phyloP scores from a whole-genome alignment of 2,329 filamentous ascomycete genomes.

The Dothistroma septosporum region DNA sequence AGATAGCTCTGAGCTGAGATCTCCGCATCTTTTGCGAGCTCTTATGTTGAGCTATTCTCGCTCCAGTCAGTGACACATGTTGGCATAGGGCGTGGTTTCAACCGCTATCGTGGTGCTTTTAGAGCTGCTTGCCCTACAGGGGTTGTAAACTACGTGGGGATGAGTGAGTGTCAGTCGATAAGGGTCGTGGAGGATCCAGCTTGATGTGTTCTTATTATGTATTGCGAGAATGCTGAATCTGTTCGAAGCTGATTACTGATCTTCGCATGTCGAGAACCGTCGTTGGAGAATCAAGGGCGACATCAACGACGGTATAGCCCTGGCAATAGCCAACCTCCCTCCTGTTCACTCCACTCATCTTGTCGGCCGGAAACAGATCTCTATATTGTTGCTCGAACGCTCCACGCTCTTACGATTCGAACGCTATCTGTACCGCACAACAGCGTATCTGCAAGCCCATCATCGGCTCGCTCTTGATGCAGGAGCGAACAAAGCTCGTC shows the following conservation, averaged over 20 bases:
- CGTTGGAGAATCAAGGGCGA: no score
- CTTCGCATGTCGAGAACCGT: no score
- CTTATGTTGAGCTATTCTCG: background rate
- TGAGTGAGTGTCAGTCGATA: background rate
- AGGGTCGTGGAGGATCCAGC: background rate
- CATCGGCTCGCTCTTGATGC: background rate
- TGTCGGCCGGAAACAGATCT: background rate
- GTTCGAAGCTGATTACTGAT: no score
- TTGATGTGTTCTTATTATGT: background rate
- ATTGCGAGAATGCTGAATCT: background rate
- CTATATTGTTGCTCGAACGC: background rate
- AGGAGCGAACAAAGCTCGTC: background rate
- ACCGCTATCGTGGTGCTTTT: background rate
- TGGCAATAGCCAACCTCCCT: background rate
- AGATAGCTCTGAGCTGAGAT: background rate
- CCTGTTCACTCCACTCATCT: background rate
- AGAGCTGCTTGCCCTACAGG: background rate
- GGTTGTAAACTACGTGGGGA: background rate
- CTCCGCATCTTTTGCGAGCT: background rate
- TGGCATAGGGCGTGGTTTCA: background rate
- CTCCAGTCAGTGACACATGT: background rate
- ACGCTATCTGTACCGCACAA: background rate
- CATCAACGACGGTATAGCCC: background rate
- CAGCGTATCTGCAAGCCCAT: background rate
- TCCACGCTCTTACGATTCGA: background rate